A percentile compares a stretch with the other conserved stretches of the same genome.
Evolutionary conservation across 805 yeast genomes (phyloP).

Genomic region (Sugiyamaella boreocaroliniensis): DNA sequence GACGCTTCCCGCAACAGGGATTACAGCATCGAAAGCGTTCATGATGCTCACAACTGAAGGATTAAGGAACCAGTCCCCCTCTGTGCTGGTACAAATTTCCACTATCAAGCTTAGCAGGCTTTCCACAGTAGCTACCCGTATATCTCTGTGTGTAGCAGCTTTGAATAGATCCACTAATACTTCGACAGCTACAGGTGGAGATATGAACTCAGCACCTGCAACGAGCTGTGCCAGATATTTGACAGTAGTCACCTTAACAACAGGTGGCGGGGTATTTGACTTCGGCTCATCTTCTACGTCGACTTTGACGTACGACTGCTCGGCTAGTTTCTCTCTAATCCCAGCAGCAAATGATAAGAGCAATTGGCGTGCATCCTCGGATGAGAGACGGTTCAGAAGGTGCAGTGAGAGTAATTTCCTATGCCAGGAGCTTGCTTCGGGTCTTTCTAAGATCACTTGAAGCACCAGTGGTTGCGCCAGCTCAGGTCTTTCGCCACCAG

Average conservation of each 20-base stretch:
- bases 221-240: conserved; percentile 1
- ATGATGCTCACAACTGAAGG: background rate
- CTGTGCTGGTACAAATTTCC: background rate
- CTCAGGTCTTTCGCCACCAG: background rate
- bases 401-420: background rate
- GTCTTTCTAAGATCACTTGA: background rate
- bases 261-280: background rate
- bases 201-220: background rate
- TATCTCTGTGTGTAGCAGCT: conserved; percentile 1
- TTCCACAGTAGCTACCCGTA: background rate
- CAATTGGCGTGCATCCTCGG: background rate
- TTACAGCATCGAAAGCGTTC: background rate
- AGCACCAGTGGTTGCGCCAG: background rate
- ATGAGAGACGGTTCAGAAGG: background rate
- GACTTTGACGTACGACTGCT: conserved; percentile 2
- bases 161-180: background rate
- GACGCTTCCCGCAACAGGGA: conserved; percentile 1
- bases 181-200: background rate
- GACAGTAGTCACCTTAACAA: conserved; percentile 1
- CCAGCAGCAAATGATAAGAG: background rate
- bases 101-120: background rate
- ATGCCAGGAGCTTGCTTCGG: conserved; percentile 3
- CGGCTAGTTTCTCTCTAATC: conserved; percentile 1
- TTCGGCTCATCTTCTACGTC: background rate
- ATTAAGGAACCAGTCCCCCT: background rate